These are phyloP conservation scores for Micromonas pusilla DNA, from an alignment of 139 green algal species.

Conservation along the genomic window DNA sequence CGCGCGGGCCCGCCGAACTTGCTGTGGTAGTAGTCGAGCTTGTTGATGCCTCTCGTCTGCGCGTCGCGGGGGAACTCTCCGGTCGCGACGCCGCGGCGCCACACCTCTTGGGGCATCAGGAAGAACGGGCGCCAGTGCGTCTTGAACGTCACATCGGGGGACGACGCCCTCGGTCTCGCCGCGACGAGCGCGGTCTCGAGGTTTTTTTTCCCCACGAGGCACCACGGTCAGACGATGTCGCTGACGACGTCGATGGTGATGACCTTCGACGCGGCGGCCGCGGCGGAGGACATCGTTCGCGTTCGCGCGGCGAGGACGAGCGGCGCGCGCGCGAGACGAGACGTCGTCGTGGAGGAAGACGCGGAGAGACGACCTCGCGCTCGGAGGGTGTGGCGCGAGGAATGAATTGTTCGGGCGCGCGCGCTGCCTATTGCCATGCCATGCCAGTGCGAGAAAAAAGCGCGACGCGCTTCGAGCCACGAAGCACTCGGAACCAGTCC, in stretches of 20 bases:
- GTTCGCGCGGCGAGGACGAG: too few relatives aligned
- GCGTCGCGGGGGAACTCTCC: background rate
- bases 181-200: constrained; percentile 46
- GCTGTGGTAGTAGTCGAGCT: constrained; percentile 52
- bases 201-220: constrained; percentile 56
- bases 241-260: constrained; percentile 43
- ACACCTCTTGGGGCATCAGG: background rate
- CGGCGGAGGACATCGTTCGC: too few relatives aligned
- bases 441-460: too few relatives aligned
- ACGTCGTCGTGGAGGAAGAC: too few relatives aligned
- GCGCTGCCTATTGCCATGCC: too few relatives aligned
- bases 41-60: constrained; percentile 40
- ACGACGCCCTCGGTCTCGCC: background rate
- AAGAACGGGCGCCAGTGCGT: constrained; percentile 48
- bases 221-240: constrained; percentile 61
- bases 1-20: constrained; percentile 50
- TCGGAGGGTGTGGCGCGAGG: too few relatives aligned
- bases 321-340: too few relatives aligned
- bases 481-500: too few relatives aligned
- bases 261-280: too few relatives aligned
- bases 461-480: too few relatives aligned
- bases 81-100: background rate
- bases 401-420: too few relatives aligned
- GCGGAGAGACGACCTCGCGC: too few relatives aligned
- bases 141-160: constrained; percentile 15